A percentile compares a stretch with the other conserved stretches of the same genome.
Evolutionary conservation across 371 early-diverging fungal species (phyloP).

Genomic region (Phascolomyces articulosus): DNA sequence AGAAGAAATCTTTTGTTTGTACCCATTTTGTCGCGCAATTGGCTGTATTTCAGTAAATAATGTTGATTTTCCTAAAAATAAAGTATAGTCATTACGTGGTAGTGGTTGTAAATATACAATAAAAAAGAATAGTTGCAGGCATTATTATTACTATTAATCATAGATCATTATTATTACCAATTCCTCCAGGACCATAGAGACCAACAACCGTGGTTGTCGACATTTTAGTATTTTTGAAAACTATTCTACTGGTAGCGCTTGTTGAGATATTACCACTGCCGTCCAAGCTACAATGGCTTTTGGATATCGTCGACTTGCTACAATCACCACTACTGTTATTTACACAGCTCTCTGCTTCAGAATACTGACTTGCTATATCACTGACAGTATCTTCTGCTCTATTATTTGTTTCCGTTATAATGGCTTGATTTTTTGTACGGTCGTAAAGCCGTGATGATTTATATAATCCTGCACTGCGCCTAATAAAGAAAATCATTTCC

Average conservation of each 20-base stretch:
- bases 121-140: too few relatives aligned
- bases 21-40: slow-evolving; percentile 45
- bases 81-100: too few relatives aligned
- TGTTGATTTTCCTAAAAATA: slow-evolving; percentile 35
- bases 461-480: slow-evolving; percentile 34
- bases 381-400: not conserved
- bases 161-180: slow-evolving; percentile 8
- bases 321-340: too few relatives aligned
- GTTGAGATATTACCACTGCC: slow-evolving; percentile 33
- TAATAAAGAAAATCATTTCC: slow-evolving; percentile 40
- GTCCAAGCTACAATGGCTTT: slow-evolving; percentile 34
- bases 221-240: slow-evolving; percentile 13
- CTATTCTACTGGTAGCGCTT: slow-evolving; percentile 11
- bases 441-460: slow-evolving; percentile 14
- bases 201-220: slow-evolving; percentile 30
- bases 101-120: too few relatives aligned
- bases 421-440: too few relatives aligned
- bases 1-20: too few relatives aligned
- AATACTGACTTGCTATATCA: slow-evolving; percentile 25
- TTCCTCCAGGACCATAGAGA: slow-evolving; percentile 45
- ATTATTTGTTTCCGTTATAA: too few relatives aligned
- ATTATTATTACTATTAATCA: too few relatives aligned
- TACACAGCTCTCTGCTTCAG: too few relatives aligned
- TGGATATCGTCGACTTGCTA: too few relatives aligned
- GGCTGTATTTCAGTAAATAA: slow-evolving; percentile 37